Evolutionary conservation across 306 rosid genomes (phyloP).

Genomic region (Fragaria vesca): DNA sequence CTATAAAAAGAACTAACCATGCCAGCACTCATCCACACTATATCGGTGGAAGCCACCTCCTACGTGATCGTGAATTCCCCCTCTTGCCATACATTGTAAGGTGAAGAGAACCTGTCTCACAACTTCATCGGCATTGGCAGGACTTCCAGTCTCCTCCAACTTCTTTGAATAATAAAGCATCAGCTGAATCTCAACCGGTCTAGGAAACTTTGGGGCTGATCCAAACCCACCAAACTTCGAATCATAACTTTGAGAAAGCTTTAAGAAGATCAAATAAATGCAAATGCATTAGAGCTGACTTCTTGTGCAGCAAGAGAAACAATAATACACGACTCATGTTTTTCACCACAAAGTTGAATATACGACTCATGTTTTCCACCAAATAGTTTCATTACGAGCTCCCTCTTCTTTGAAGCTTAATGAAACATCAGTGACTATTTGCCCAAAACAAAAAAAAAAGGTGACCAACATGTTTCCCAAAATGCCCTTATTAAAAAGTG

Average conservation of each 20-base stretch:
- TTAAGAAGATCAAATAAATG: constrained; percentile 24
- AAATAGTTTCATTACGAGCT: background rate
- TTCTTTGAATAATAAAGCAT: constrained; percentile 79
- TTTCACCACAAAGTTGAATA: background rate
- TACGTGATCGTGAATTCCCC: constrained; percentile 86
- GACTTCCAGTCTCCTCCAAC: constrained; percentile 59
- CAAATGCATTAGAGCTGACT: background rate
- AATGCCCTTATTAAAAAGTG: background rate
- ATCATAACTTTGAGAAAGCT: constrained; percentile 84
- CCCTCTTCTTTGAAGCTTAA: background rate
- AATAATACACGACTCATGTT: background rate
- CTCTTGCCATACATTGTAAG: constrained; percentile 91
- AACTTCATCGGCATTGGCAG: constrained; percentile 43
- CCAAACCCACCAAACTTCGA: constrained; percentile 86
- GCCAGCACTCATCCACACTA: constrained; percentile 98
- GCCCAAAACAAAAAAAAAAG: too few species aligned
- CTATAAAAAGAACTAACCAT: constrained; percentile 55
- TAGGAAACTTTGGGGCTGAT: constrained; percentile 92
- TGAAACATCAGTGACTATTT: background rate
- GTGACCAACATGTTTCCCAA: background rate
- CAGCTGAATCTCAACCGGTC: constrained; percentile 90
- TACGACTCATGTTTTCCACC: too few species aligned
- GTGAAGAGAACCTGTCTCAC: constrained; percentile 58
- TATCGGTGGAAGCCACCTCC: constrained; percentile 99
- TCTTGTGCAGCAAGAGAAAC: background rate